Evolutionary conservation across 2,329 filamentous ascomycete genomes (phyloP), one percentile per base, ranked within the genome.

Genomic region (Colletotrichum sp.): DNA sequence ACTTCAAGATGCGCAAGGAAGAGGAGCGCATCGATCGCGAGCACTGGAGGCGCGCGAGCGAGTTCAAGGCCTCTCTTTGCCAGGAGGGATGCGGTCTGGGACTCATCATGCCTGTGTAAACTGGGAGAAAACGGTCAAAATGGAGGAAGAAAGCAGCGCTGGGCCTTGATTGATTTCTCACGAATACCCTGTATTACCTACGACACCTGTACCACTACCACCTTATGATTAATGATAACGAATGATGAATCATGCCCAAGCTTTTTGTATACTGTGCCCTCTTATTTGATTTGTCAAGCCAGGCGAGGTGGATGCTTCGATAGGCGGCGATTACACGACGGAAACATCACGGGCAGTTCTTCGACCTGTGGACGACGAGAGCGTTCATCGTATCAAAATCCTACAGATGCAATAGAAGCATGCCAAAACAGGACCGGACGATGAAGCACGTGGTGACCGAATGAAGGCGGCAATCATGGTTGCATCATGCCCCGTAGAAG

Each of bases 1-100:
- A 78, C 67, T 77, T 72, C 55, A 78, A 76, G 65, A 64, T 75
- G 57, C 68, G 43, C 28, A 77, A 75, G 61, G 77, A 78, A 36
- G 72, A 77, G 65, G 77, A 78, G 30, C 71, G 77, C 14, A 72
- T 77, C 48, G 72, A 71, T 18, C 71, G 75, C 26, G 75, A 70
- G 68, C 75, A 77, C 32, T 78, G 75, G 77, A 70, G 69, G 60
- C 71, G 75, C n/a, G 61, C 77, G 55, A 72, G 65, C 30, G 71
- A 72, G 61, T 78, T 78, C 68, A 74, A 74, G 13, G 72, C 75
- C 13, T 75, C 75, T 16, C 21, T 78, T 7, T 30, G 65, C 30
- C 68, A 66, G 14, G 77, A 76, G 3, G 70, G 64, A 13, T 69
- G 64, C 64, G 74, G 59, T 4, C 57, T 65, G 32, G 74, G 74